Evolutionary conservation across 1,284 basidiomycete genomes (phyloP), one percentile per base, ranked within the genome.

Genomic region (Leccinum laetum): DNA sequence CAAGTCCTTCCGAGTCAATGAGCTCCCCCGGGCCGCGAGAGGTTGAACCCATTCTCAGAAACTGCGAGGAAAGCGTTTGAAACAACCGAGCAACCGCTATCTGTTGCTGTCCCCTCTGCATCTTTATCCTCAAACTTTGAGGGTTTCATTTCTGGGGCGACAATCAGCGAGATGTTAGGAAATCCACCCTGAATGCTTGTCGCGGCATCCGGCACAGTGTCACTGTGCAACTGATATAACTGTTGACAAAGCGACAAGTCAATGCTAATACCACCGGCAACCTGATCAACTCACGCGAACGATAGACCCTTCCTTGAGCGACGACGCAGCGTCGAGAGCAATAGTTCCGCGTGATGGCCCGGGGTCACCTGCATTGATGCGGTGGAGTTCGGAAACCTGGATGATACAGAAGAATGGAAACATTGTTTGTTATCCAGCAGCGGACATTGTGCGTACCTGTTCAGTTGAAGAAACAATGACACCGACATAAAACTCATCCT

Each of bases 341-440:
- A 96, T 80, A 0, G 87, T 86, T 0, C 94, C 94, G 8, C 91
- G 83, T 24, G 86, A 87, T 0, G 92, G 93, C 29, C 29, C 9
- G 29, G 29, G 9, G 75, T 94, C 93, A 1, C 94, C 94, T 0
- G 91, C 90, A 14, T 85, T 86, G 68, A 96, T 90, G 63, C 76
- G 80, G 69, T 84, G 85, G 21, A 89, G 77, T 60, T 83, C 80
- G 49, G 73, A 71, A 8, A 84, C 68, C 83, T 86, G 56, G 18
- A 60, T 35, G 35, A 44, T 52, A 16, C 39, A 24, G 10, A n/a
- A 10, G 29, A 32, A 32, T 6, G 24, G 4, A 14, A 14, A 44
- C 16, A 57, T 57, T 60, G 55, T 10, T n/a, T 2, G 53, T 21
- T 21, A 8, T 11, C 21, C 21, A 14, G 35, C 18, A n/a, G 53